A percentile compares a stretch with the other conserved stretches of the same genome.
These are phyloP conservation scores for Nicotiana knightiana DNA, from an alignment of 257 asterid species.

Conservation along the genomic window DNA sequence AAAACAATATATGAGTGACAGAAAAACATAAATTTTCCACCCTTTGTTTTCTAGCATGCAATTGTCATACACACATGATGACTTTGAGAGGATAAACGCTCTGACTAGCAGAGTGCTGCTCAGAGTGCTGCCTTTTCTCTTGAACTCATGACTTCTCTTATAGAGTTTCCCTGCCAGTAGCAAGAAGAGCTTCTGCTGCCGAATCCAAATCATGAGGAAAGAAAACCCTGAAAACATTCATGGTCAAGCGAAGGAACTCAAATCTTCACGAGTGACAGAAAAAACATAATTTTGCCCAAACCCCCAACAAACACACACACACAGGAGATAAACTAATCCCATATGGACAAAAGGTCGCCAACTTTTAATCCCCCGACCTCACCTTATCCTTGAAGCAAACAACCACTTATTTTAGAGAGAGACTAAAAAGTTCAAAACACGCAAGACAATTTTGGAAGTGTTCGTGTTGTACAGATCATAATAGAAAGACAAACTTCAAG, in stretches of 20 bases:
- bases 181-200: conserved; percentile 75
- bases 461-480: neutral
- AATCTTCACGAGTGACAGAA: neutral
- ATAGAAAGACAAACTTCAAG: neutral
- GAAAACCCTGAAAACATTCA: conserved; percentile 53
- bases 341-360: no score
- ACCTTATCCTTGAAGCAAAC: neutral
- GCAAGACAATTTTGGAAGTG: neutral
- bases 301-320: no score
- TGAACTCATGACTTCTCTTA: conserved; percentile 11
- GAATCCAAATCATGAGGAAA: conserved; percentile 86
- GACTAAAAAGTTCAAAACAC: neutral
- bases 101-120: neutral
- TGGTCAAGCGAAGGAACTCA: neutral
- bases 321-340: no score
- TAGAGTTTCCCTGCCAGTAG: conserved; percentile 27
- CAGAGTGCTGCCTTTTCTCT: neutral
- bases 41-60: no score
- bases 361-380: neutral
- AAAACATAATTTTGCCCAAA: neutral
- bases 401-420: neutral
- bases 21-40: no score
- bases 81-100: neutral
- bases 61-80: neutral
- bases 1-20: no score